Conservation (phyloP, 208 protist species). For the Dictyostelium gargantuum region DNA sequence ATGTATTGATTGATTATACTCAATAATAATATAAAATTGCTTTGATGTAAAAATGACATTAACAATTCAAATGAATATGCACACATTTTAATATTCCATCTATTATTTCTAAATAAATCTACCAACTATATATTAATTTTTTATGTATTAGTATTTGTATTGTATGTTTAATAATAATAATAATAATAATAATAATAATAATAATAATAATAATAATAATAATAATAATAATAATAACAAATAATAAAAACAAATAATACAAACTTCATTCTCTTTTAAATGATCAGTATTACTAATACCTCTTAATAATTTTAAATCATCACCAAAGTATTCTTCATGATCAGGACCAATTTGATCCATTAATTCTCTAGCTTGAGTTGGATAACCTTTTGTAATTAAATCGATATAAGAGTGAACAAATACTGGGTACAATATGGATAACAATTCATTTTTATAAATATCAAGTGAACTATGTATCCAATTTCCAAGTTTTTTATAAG, state of each 20-base stretch:
- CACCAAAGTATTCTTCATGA: slow-evolving; percentile 52
- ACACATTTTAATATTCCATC: slow-evolving; percentile 80
- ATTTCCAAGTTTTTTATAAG: slow-evolving; percentile 72
- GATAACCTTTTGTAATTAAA: slow-evolving; percentile 77
- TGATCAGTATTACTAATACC: slow-evolving; percentile 54
- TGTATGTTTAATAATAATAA: neutral
- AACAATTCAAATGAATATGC: slow-evolving; percentile 77
- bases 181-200: neutral
- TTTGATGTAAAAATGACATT: slow-evolving; percentile 82
- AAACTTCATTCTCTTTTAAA: slow-evolving; percentile 43
- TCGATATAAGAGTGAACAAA: slow-evolving; percentile 86
- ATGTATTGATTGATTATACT: slow-evolving; percentile 84
- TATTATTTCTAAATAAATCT: slow-evolving; percentile 75
- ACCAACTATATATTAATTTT: slow-evolving; percentile 23
- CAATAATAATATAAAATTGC: slow-evolving; percentile 75
- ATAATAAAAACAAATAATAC: too few relatives aligned
- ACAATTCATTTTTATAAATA: slow-evolving; percentile 81
- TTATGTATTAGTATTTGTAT: neutral
- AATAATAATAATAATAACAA: too few relatives aligned
- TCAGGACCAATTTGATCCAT: slow-evolving; percentile 47
- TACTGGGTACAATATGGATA: slow-evolving; percentile 79
- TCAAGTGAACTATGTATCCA: slow-evolving; percentile 81
- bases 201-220: too few relatives aligned
- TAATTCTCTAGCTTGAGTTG: slow-evolving; percentile 28
- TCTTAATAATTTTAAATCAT: slow-evolving; percentile 32